Evolutionary conservation across 202 grass and related monocot genomes (phyloP), one percentile per base, ranked within the genome.

Genomic region (Saccharum hybrid): DNA sequence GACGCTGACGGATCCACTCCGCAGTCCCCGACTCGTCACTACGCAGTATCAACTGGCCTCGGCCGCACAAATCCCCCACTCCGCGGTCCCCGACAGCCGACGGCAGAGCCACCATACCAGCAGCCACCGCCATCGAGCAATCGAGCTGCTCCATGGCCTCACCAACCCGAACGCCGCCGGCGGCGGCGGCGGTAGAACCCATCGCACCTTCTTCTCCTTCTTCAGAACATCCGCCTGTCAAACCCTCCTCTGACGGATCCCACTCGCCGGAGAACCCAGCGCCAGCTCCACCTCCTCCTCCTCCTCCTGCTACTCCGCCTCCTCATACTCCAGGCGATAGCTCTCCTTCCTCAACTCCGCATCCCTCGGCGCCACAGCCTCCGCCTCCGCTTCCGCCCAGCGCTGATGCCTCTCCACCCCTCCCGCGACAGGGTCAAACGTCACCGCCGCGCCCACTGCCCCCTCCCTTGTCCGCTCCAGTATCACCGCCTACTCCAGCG

Each of bases 261-360:
- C 15, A 61, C 82, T 82, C 78, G 41, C 82, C 78, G 6, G 73
- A 89, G 52, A 86, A 78, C 46, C 59, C 45, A 89, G 15, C n/a
- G 33, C 56, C 75, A 15, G 1, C 13, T 18, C 61, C 54, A 19
- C 7, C 75, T 12, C 19, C 72, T 22, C 40, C 62, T 73, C 6
- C 72, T 22, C 33, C 62, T 73, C 4, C 59, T 63, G 14, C 66
- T 19, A 13, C 61, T 13, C 37, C 80, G 63, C 54, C 75, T n/a
- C 66, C 42, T 37, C 36, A 73, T 82, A 43, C 45, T 56, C 30
- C 84, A 19, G 38, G 66, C n/a, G 79, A 86, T 86, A 57, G 82
- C 42, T 75, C 76, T 63, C 41, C 51, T 31, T 11, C 71, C 22
- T 70, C 45, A 15, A 39, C 74, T 66, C 60, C 67, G 59, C 71